These are phyloP conservation scores for Pholiota molesta DNA, from an alignment of 768 basidiomycete genomes.

Conservation along the genomic window DNA sequence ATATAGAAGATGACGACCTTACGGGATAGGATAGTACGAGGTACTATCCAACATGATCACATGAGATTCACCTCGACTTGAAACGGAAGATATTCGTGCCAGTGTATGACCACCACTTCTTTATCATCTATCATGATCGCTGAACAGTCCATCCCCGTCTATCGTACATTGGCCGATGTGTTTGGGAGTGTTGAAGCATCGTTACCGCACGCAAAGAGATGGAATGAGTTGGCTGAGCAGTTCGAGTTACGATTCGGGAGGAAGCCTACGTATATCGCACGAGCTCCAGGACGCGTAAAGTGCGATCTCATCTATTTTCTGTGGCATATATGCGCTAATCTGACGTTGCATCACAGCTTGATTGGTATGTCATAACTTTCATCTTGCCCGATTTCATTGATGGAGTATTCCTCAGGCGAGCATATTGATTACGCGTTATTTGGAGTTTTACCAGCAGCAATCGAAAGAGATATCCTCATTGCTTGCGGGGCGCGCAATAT, in stretches of 20 bases:
- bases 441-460: conserved; percentile 83
- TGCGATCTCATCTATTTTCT: conserved; percentile 29
- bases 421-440: conserved; percentile 86
- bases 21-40: no score
- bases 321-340: conserved; percentile 2
- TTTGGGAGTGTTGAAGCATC: conserved; percentile 57
- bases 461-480: conserved; percentile 83
- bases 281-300: conserved; percentile 86
- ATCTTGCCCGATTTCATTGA: conserved; percentile 2
- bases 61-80: conserved; percentile 21
- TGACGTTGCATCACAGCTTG: conserved; percentile 29
- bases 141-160: conserved; percentile 61
- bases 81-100: conserved; percentile 15
- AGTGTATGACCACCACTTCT: background rate
- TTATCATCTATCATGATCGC: conserved; percentile 22
- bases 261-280: conserved; percentile 68
- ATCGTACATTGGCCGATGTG: conserved; percentile 57
- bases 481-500: conserved; percentile 60
- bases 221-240: conserved; percentile 62
- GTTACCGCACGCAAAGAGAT: conserved; percentile 58
- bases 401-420: conserved; percentile 52
- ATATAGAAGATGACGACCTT: no score
- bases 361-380: conserved; percentile 39
- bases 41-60: background rate
- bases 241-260: conserved; percentile 67